Evolutionary conservation across 2,329 filamentous ascomycete species (phyloP), one percentile per base, ranked within the genome.

Genomic region (Coleophoma cylindrospora): DNA sequence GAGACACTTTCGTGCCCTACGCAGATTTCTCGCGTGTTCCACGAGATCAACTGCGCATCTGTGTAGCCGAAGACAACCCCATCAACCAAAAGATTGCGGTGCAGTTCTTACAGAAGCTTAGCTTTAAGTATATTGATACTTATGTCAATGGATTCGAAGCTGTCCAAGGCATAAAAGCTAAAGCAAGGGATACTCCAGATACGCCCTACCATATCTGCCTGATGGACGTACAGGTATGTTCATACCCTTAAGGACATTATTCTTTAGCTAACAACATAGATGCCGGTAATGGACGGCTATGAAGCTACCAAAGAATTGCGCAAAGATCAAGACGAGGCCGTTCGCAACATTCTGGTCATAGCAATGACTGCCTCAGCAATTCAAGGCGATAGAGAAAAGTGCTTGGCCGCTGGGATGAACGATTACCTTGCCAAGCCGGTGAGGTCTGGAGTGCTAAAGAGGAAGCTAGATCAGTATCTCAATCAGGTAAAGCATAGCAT

Each of bases 291-390:
- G 9, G 91, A 96, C 65, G 91, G 91, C 6, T 96, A 96, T 65
- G 88, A 95, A 67, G 91, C 91, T 1, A 96, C 91, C 0, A 86
- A 87, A 57, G 78, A 90, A 51, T 83, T 96, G 41, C 84, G 91
- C 10, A 81, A 82, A 58, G 91, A 96, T 66, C 67, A 81, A 0
- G 80, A 90, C 51, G 85, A 90, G 34, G 79, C 80, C 8, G 89
- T 97, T 11, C 79, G 89, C 47, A 84, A 89, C 56, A 82, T 95
- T 1, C 74, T 96, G n/a, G 88, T 97, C 45, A 96, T 97, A 60
- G 92, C 92, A 49, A 96, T 97, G 92, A 97, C 92, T 1, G 92
- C 92, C 1, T 91, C 86, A 22, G 92, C 92, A 3, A 97, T 97
- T 54, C 88, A 94, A 65, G 92, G 92, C 15, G 92, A 97, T 65